Evolutionary conservation across 148 eudicot species (phyloP).

Genomic region (Polygonum maritimum): DNA sequence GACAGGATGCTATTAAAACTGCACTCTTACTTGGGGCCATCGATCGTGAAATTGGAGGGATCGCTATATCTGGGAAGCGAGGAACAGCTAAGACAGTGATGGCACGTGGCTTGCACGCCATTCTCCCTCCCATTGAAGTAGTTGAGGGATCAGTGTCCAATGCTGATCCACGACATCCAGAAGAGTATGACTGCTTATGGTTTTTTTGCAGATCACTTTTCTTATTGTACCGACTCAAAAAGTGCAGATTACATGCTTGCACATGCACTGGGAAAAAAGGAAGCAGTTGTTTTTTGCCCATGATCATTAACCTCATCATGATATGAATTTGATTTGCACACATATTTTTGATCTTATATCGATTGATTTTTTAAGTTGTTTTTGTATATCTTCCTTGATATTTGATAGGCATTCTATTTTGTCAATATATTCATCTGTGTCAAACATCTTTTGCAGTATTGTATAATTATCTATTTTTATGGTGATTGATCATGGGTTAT

Average conservation of each 20-base stretch:
- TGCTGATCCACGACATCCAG: conserved; percentile 89
- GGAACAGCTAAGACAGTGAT: conserved; percentile 98
- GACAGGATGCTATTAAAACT: conserved; percentile 90
- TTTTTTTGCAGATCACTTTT: background rate
- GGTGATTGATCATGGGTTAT: background rate
- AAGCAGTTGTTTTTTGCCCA: background rate
- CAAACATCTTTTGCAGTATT: background rate
- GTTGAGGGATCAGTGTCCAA: conserved; percentile 80
- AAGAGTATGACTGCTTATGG: conserved; percentile 59
- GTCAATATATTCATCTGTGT: background rate
- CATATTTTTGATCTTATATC: background rate
- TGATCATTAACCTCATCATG: background rate
- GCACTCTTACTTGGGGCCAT: conserved; percentile 94
- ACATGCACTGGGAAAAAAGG: background rate
- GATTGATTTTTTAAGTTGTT: background rate
- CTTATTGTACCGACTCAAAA: background rate
- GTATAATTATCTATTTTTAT: background rate
- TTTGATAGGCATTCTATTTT: background rate
- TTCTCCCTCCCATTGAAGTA: conserved; percentile 96
- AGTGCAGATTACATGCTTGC: background rate
- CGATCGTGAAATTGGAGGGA: conserved; percentile 96
- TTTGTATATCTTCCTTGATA: background rate
- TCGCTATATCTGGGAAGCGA: conserved; percentile 89
- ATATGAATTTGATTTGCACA: background rate
- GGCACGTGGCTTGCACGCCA: conserved; percentile 97